Base-by-base conservation (phyloP, 148 eudicot species). In the Fagopyrum tataricum region DNA sequence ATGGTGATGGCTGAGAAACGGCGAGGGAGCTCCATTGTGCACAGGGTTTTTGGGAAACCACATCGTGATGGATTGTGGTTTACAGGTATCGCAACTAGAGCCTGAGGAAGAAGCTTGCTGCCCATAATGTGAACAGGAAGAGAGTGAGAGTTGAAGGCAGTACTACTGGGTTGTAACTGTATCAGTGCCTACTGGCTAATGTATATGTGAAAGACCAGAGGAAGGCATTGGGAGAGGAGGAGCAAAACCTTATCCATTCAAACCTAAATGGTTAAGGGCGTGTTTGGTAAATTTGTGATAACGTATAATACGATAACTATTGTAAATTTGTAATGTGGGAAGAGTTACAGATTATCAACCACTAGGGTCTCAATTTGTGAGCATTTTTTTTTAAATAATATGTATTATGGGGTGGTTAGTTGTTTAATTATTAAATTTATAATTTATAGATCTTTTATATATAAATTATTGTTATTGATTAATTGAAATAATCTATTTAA, bases 51-150 rank as follows among this genome's bases (percentile, higher is more conserved):
- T 74, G 76, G 76, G 24, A 79, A 79, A 53, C 74, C 77, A 71
- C 75, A 84, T 72, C 77, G 85, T 17, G 53, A 42, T 18, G 78
- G 73, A 20, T 70, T 21, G 74, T 77, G 78, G 78, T 75, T 85
- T 17, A 78, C 72, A 2, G 87, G 81, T 39, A 82, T 26, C 70
- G 76, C 58, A 72, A 78, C 72, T 40, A 87, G 44, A 12, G 87
- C 89, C 91, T 86, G 87, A 74, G 85, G 82, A 44, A 84, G 82
- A 70, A 82, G 76, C 9, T 70, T 79, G 73, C 85, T 72, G 74
- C 74, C 83, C 87, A 86, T 86, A 76, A 39, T 44, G 78, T 31
- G 40, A 18, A 58, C 17, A 15, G 3, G 69, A 15, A 42, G 72
- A 39, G 7, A 37, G 39, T 3, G 49, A 9, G 47, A 37, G 40